Evolutionary conservation across 495 filamentous ascomycete genomes (phyloP).

Genomic region (Pyronema domesticum): DNA sequence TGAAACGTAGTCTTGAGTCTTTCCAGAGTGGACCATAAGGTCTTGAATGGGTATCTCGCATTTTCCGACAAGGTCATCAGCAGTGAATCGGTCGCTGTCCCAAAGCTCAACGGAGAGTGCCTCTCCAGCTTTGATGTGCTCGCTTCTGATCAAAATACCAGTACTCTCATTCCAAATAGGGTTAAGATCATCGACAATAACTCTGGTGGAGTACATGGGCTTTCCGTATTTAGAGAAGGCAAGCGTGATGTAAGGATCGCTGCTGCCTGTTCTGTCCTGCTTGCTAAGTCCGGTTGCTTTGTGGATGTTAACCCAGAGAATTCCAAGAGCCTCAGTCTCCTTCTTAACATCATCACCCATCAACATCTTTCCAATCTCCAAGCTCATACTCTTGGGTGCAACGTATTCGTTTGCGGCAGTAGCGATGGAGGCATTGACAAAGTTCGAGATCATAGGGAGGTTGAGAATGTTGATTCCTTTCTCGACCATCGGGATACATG

Average conservation of each 20-base stretch:
- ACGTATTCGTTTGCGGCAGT: conserved; percentile 79
- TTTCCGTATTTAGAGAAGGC: conserved; percentile 80
- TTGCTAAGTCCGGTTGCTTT: conserved; percentile 74
- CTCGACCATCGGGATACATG: conserved; percentile 81
- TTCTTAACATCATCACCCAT: conserved; percentile 81
- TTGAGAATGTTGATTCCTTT: conserved; percentile 83
- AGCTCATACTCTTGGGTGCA: conserved; percentile 85
- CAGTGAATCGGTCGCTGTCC: conserved; percentile 70
- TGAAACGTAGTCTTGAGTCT: conserved; percentile 83
- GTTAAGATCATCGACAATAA: conserved; percentile 87
- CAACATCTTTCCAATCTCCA: conserved; percentile 78
- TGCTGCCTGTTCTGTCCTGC: conserved; percentile 71
- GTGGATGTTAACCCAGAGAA: conserved; percentile 83
- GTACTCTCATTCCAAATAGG: conserved; percentile 83
- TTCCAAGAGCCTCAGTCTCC: conserved; percentile 64
- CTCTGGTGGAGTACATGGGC: conserved; percentile 91
- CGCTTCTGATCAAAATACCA: conserved; percentile 68
- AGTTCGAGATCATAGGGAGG: conserved; percentile 80
- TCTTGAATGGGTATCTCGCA: conserved; percentile 69
- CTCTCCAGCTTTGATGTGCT: conserved; percentile 82
- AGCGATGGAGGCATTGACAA: conserved; percentile 89
- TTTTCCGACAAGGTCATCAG: conserved; percentile 88
- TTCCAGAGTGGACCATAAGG: conserved; percentile 79
- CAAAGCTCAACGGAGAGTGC: conserved; percentile 85
- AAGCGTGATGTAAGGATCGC: conserved; percentile 47